These are phyloP conservation scores for Pichia eremophila DNA, from an alignment of 805 yeast genomes.

Conservation along the genomic window DNA sequence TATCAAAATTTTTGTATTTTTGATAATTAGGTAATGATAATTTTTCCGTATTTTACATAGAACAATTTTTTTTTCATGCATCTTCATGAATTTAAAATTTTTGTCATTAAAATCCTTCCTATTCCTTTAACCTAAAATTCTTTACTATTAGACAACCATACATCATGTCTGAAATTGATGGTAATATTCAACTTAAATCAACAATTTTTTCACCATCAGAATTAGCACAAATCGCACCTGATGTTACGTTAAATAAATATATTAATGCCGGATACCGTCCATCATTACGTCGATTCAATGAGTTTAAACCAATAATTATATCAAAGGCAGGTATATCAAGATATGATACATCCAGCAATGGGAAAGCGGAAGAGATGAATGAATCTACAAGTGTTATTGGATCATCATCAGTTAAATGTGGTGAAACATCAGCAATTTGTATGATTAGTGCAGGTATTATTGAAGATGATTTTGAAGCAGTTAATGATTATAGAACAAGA, in stretches of 20 bases:
- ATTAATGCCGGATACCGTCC: conserved; percentile 71
- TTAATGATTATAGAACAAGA: conserved; percentile 33
- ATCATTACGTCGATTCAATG: conserved; percentile 56
- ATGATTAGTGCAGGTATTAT: conserved; percentile 60
- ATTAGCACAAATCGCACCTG: conserved; percentile 79
- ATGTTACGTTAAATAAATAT: conserved; percentile 70
- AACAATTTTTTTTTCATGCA: too few species aligned
- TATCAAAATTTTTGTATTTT: too few species aligned
- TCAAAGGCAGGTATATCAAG: conserved; percentile 30
- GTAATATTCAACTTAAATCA: conserved; percentile 25
- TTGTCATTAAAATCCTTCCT: too few species aligned
- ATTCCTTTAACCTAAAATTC: too few species aligned
- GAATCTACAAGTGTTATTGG: conserved; percentile 38
- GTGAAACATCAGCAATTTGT: conserved; percentile 66
- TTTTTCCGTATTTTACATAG: too few species aligned
- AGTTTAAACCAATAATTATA: conserved; percentile 52
- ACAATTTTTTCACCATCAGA: conserved; percentile 73
- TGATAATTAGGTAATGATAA: too few species aligned
- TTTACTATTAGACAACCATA: too few species aligned
- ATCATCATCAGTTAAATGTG: conserved; percentile 58
- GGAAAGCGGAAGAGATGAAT: conserved; percentile 10
- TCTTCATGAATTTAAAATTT: too few species aligned
- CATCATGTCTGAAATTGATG: conserved; percentile 6
- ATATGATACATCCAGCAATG: conserved; percentile 12
- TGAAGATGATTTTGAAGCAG: conserved; percentile 39